Base-by-base conservation (phyloP, 2,329 filamentous ascomycete species). In the Talaromyces sp. region DNA sequence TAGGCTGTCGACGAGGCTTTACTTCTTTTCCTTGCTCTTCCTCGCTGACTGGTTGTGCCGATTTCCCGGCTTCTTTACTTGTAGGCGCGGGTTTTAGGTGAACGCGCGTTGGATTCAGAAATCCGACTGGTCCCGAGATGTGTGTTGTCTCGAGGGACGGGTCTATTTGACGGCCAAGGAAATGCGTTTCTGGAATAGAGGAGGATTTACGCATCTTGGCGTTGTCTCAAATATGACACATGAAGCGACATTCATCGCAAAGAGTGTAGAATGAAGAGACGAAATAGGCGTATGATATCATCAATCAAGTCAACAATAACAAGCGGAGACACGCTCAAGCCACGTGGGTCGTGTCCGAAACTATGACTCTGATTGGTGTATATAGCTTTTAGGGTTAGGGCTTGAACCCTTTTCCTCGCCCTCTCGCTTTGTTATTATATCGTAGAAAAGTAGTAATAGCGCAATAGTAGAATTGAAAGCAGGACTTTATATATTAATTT, bases 51-150 rank as follows among this genome's bases (percentile, higher is more conserved):
- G 58, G n/a, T 67, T 65, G 43, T 35, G 35, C 41, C 61, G 22
- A 33, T 67, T 68, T 27, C 45, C 4, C 27, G 7, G 63, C 31
- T 63, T 64, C 35, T 22, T 37, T 59, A 15, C 57, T 58, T 8
- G 69, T 57, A 9, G 19, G 22, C 27, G 60, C 52, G 3, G 67
- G 70, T 9, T 69, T 64, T 67, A 76, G 78, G 57, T 73, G 73
- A 6, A 80, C 80, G 62, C 71, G 72, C 1, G 84, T 86, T 4
- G 84, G 83, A 67, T 85, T 84, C 49, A 85, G 73, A 68, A 82
- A 84, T 1, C 72, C 64, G 25, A 85, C 67, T 10, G 83, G 81
- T 0, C 83, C 83, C 7, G 70, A 64, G 25, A 59, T 15, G 35
- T 59, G 62, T 9, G 50, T 63, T 37, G 61, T 57, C 61, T 56